phyloP scores from a whole-genome alignment of 2,329 filamentous ascomycete species.

The Nothophaeocryptopus gaeumannii region DNA sequence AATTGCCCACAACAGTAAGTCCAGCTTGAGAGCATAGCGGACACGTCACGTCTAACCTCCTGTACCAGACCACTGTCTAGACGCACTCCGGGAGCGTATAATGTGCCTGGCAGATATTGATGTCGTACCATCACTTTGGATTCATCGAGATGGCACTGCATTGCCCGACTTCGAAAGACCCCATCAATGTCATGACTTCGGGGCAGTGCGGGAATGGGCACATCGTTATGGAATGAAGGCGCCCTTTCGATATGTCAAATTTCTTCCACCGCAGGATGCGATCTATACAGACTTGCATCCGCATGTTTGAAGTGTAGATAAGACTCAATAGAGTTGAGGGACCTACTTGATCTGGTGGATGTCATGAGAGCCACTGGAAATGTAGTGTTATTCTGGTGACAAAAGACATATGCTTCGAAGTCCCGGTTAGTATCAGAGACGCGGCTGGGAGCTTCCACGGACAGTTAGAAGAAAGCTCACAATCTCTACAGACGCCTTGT shows the following conservation, averaged over 20 bases:
- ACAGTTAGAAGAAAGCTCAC: no score
- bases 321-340: background rate
- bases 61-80: conserved; percentile 4
- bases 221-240: background rate
- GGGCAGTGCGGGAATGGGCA: conserved; percentile 3
- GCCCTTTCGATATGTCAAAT: background rate
- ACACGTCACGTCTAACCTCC: background rate
- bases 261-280: background rate
- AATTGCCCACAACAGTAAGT: background rate
- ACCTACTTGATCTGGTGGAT: no score
- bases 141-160: background rate
- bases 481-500: no score
- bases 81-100: background rate
- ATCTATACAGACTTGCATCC: background rate
- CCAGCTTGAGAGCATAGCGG: background rate
- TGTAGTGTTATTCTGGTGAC: no score
- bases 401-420: no score
- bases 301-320: background rate
- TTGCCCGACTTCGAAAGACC: conserved; percentile 3
- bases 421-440: no score
- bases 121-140: background rate
- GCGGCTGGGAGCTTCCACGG: no score
- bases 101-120: conserved; percentile 1
- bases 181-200: conserved; percentile 7
- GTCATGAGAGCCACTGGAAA: no score